phyloP scores from a whole-genome alignment of 805 yeast species.

The Metahyphopichia silvanorum region DNA sequence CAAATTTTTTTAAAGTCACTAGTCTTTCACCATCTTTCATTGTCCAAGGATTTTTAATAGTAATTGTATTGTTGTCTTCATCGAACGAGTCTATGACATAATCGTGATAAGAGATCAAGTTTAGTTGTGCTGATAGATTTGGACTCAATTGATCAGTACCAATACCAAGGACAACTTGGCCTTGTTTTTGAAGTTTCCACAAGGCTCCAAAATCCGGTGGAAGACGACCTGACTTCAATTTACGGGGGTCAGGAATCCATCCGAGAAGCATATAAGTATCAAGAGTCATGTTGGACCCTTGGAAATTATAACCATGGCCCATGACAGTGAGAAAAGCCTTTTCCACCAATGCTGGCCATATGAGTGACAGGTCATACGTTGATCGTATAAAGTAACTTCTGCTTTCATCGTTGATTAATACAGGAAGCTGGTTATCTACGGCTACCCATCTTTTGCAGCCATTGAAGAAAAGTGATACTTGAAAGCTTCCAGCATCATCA shows the following conservation, averaged over 20 bases:
- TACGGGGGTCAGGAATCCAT: conserved; percentile 64
- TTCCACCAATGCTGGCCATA: conserved; percentile 76
- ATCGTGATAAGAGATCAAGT: conserved; percentile 63
- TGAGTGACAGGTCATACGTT: conserved; percentile 22
- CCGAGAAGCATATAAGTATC: conserved; percentile 67
- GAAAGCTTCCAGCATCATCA: conserved; percentile 25
- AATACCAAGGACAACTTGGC: conserved; percentile 51
- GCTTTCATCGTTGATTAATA: conserved; percentile 11
- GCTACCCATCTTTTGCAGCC: conserved; percentile 49
- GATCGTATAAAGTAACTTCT: conserved; percentile 37
- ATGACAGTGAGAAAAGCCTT: conserved; percentile 65
- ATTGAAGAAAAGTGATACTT: conserved; percentile 46
- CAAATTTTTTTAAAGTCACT: conserved; percentile 13
- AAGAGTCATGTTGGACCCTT: conserved; percentile 73
- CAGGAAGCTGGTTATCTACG: conserved; percentile 48
- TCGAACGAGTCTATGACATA: conserved; percentile 49
- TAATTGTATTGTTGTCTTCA: conserved; percentile 3
- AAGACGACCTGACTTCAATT: conserved; percentile 33
- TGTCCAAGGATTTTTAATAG: conserved; percentile 38
- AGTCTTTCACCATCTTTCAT: conserved; percentile 13
- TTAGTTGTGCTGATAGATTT: conserved; percentile 27
- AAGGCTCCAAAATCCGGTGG: conserved; percentile 19
- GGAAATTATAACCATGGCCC: conserved; percentile 56
- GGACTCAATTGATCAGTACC: conserved; percentile 58
- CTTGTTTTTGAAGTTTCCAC: conserved; percentile 23